Percentiles rank a stretch among this genome's conserved stretches.
Evolutionary conservation across 345 rosid genomes (phyloP).

Genomic region (Xanthoceras sorbifolium): DNA sequence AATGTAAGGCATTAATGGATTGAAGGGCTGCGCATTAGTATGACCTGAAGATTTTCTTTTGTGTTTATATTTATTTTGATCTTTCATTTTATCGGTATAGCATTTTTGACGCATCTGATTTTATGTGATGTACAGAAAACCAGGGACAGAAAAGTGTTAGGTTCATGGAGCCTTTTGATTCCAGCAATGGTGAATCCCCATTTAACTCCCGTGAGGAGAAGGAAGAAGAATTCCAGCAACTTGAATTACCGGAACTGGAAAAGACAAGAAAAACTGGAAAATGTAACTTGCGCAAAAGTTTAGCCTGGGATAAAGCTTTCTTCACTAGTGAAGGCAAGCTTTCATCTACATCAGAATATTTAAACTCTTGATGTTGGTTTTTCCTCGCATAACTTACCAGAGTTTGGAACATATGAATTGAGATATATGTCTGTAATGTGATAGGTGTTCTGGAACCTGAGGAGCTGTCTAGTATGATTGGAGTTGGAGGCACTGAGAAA

Average conservation of each 20-base stretch:
- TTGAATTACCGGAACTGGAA: conserved; percentile 42
- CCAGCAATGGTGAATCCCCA: conserved; percentile 27
- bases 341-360: not conserved
- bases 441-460: conserved; percentile 87
- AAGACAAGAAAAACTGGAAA: conserved; percentile 38
- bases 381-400: not conserved
- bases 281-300: conserved; percentile 77
- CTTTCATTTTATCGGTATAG: not conserved
- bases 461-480: conserved; percentile 78
- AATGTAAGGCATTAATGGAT: not conserved
- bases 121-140: conserved; percentile 37
- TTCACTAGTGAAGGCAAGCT: conserved; percentile 83
- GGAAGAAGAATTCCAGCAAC: conserved; percentile 38
- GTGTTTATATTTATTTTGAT: not conserved
- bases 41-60: not conserved
- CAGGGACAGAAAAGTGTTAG: conserved; percentile 36
- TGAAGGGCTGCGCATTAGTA: not conserved
- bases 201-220: conserved; percentile 31
- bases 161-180: conserved; percentile 33
- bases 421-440: conserved; percentile 4
- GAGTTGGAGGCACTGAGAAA: conserved; percentile 46
- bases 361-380: not conserved
- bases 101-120: not conserved
- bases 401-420: not conserved
- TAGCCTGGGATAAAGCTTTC: conserved; percentile 96